phyloP scores from a whole-genome alignment of 2,329 filamentous ascomycete genomes.

The Fusarium transvaalense region DNA sequence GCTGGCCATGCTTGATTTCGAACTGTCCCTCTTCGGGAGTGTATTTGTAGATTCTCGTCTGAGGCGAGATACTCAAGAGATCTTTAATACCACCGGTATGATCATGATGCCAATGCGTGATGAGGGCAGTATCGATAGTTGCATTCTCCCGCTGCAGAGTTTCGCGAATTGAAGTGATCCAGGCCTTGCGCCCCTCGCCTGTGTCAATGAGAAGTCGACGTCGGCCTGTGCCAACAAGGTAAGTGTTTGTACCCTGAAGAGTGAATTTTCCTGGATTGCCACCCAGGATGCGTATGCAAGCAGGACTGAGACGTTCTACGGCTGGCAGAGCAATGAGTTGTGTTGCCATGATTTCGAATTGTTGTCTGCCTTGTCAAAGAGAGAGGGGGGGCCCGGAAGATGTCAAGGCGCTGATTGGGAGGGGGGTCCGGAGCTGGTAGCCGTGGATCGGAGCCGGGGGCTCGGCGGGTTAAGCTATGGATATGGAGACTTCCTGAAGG shows the following conservation, averaged over 20 bases:
- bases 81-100: slow-evolving; percentile 83
- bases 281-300: slow-evolving; percentile 85
- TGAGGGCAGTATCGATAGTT: slow-evolving; percentile 74
- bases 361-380: neutral
- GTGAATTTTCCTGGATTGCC: slow-evolving; percentile 90
- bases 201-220: slow-evolving; percentile 88
- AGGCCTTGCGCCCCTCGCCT: slow-evolving; percentile 81
- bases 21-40: slow-evolving; percentile 65
- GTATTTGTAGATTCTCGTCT: slow-evolving; percentile 75
- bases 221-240: slow-evolving; percentile 83
- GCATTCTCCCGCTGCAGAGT: slow-evolving; percentile 77
- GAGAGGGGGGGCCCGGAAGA: neutral
- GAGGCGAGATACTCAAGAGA: slow-evolving; percentile 73
- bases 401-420: slow-evolving; percentile 13
- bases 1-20: slow-evolving; percentile 63
- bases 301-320: slow-evolving; percentile 81
- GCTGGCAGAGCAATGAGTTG: slow-evolving; percentile 75
- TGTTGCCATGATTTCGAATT: slow-evolving; percentile 65
- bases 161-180: slow-evolving; percentile 74
- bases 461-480: slow-evolving; percentile 15
- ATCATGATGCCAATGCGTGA: slow-evolving; percentile 95
- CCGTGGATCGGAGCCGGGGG: slow-evolving; percentile 28
- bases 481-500: slow-evolving; percentile 1
- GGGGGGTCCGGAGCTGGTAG: slow-evolving; percentile 33
- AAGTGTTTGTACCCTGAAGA: slow-evolving; percentile 90